Evolutionary conservation across 495 filamentous ascomycete genomes (phyloP), one percentile per base, ranked within the genome.

Genomic region (Talaromyces trachyspermus): DNA sequence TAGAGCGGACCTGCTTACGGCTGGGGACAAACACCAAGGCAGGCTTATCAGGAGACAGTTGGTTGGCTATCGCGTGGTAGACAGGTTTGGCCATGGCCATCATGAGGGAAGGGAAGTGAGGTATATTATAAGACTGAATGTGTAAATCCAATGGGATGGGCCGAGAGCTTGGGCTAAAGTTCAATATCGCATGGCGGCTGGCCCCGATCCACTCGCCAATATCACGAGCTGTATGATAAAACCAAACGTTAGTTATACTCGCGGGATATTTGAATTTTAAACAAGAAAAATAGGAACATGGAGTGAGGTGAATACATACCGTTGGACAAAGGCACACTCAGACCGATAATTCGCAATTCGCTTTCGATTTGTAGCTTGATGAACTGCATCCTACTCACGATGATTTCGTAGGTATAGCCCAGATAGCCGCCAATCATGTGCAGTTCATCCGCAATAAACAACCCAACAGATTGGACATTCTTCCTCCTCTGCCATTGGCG

Each of bases 121-220:
- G 92, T 40, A 96, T 92, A 24, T 83, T 85, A 67, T 88, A 99
- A 2, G 89, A 94, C 61, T 99, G 92, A 40, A 99, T 86, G 57
- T 95, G 88, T 26, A 99, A 81, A 56, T 97, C 92, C 30, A 99
- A 65, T 2, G 90, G 90, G 2, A 95, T 79, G 4, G 88, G 83
- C 18, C 92, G 82, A 47, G 89, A 80, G 56, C 90, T 81, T 3
- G 92, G 92, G 56, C 88, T 95, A 75, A 99, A 99, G 67, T 97
- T 99, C 75, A 86, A 97, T 48, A 95, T 94, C 26, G 88, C 95
- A 60, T 99, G 94, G 71, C 95, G 97, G 49, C 81, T 91, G n/a
- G 92, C 94, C 48, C 94, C 94, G 54, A 97, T 95, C 92, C 92
- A 99, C 65, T 97, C 94, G 36, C 94, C 90, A 49, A 97, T 79